These are phyloP conservation scores for Penicillium alfredii DNA, from an alignment of 495 filamentous ascomycete species.

Conservation along the genomic window DNA sequence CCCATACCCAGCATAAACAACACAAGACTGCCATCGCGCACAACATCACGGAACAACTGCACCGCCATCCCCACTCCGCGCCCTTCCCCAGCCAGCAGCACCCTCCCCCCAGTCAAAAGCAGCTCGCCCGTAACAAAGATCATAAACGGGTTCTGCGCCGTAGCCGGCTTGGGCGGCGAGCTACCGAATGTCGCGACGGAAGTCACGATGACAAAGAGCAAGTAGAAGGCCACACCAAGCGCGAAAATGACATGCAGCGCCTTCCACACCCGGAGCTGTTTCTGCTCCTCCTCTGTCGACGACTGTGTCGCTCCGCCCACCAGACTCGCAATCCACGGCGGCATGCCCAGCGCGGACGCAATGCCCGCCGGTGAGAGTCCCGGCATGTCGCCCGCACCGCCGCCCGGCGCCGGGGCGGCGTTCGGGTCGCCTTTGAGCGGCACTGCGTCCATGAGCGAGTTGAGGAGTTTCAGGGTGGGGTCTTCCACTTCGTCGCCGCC, in stretches of 20 bases:
- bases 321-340: conserved; percentile 42
- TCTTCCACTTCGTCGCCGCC: conserved; percentile 40
- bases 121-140: conserved; percentile 79
- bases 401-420: conserved; percentile 29
- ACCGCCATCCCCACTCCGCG: conserved; percentile 52
- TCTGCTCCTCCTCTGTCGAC: conserved; percentile 39
- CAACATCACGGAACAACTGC: conserved; percentile 49
- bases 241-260: conserved; percentile 71
- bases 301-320: conserved; percentile 23
- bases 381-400: conserved; percentile 19
- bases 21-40: conserved; percentile 66
- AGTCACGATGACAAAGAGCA: conserved; percentile 39
- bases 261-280: conserved; percentile 58
- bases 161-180: conserved; percentile 57
- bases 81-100: conserved; percentile 45
- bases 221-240: conserved; percentile 63
- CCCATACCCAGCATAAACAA: conserved; percentile 73
- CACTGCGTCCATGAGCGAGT: conserved; percentile 51
- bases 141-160: conserved; percentile 61
- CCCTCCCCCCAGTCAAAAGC: conserved; percentile 60
- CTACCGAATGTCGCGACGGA: conserved; percentile 36
- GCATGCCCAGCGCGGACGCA: conserved; percentile 33
- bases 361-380: conserved; percentile 30
- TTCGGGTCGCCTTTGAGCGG: conserved; percentile 25
- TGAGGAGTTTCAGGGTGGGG: conserved; percentile 57